Percentiles rank a stretch among this genome's conserved stretches.
Evolutionary conservation across 2,329 filamentous ascomycete genomes (phyloP).

Genomic region (Arthrobotrys musiformis): DNA sequence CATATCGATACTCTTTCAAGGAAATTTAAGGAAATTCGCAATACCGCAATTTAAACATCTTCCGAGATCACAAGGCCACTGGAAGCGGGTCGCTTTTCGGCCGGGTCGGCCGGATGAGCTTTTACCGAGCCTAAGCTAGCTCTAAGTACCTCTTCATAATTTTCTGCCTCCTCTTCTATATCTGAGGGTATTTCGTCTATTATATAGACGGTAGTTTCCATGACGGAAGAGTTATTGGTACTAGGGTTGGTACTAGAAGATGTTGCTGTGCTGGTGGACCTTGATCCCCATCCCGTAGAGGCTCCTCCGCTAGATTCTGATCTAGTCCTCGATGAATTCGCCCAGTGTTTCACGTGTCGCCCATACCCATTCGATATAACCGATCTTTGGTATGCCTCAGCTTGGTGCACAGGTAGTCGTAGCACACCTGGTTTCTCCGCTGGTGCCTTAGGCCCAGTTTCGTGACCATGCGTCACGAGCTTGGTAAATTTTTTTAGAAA

Average conservation of each 20-base stretch:
- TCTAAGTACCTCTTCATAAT: not conserved
- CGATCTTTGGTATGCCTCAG: not conserved
- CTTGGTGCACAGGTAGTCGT: not conserved
- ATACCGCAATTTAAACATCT: not conserved
- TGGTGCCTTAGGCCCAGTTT: not conserved
- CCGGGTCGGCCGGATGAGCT: too few relatives aligned
- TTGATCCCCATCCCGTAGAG: not conserved
- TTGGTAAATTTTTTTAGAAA: not conserved
- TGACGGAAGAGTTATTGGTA: not conserved
- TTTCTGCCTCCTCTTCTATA: not conserved
- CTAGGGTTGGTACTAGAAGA: not conserved
- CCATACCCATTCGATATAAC: constrained; percentile 4
- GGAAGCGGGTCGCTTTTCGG: not conserved
- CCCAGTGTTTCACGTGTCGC: constrained; percentile 14
- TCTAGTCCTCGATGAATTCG: not conserved
- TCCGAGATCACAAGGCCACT: not conserved
- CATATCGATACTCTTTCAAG: too few relatives aligned
- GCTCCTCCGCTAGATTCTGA: not conserved
- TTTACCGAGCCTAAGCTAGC: not conserved
- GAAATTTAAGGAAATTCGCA: too few relatives aligned
- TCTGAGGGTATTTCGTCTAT: not conserved
- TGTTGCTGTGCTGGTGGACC: not conserved
- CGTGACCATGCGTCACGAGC: not conserved
- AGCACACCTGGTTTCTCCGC: not conserved
- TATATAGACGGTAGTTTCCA: constrained; percentile 14